Conservation (phyloP, 208 protist species). For the Porcisia hertigi region DNA sequence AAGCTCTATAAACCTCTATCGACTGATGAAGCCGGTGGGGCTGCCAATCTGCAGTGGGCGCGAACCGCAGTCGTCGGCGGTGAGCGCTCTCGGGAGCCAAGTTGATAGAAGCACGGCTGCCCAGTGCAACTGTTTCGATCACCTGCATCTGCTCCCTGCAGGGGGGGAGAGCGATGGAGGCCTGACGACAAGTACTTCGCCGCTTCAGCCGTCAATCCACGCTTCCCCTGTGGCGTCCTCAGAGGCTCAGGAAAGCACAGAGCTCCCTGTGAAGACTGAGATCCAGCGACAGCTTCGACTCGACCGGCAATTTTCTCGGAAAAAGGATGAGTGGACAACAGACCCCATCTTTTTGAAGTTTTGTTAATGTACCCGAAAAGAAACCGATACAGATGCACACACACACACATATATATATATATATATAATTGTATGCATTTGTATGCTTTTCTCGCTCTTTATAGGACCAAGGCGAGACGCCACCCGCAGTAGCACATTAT, state of each 20-base stretch:
- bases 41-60: not conserved
- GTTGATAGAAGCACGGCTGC: too few species aligned
- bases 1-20: constrained; percentile 2
- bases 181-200: not conserved
- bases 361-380: not conserved
- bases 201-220: constrained; percentile 1
- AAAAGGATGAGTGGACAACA: not conserved
- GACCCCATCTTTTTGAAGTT: not conserved
- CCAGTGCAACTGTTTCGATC: too few species aligned
- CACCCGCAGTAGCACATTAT: too few species aligned
- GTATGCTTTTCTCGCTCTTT: not conserved
- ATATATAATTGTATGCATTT: too few species aligned
- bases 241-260: not conserved
- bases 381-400: not conserved
- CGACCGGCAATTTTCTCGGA: not conserved
- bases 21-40: not conserved
- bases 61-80: not conserved
- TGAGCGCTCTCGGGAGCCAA: not conserved
- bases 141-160: not conserved
- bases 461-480: too few species aligned
- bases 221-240: not conserved
- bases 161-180: not conserved
- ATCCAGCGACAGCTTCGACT: constrained; percentile 13
- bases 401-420: too few species aligned
- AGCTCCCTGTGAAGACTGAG: not conserved